A percentile compares a stretch with the other conserved stretches of the same genome.
These are phyloP conservation scores for Aleurites moluccanus DNA, from an alignment of 441 rosid genomes.

Conservation along the genomic window DNA sequence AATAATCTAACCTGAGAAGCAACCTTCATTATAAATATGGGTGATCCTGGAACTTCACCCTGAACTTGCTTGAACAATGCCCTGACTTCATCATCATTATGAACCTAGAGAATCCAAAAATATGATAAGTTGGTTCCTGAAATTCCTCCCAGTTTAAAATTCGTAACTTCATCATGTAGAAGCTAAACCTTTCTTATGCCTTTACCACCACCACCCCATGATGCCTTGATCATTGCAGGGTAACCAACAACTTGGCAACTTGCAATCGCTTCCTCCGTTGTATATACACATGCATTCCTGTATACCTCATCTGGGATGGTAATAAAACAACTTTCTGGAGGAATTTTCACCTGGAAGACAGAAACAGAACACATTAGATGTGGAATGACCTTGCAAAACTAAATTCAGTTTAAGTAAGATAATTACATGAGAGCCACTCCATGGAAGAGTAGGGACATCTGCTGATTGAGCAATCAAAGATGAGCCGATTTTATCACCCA, in stretches of 20 bases:
- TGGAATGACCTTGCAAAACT: conserved; percentile 18
- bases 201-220: conserved; percentile 99
- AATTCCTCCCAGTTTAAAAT: conserved; percentile 12
- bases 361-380: conserved; percentile 26
- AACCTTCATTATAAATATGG: conserved; percentile 99
- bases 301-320: conserved; percentile 89
- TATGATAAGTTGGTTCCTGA: conserved; percentile 9
- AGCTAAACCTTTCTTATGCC: conserved; percentile 95
- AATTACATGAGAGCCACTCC: conserved; percentile 99
- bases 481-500: conserved; percentile 99
- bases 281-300: conserved; percentile 92
- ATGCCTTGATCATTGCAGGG: conserved; percentile 99
- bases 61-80: conserved; percentile 99
- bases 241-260: conserved; percentile 99
- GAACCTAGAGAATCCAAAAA: conserved; percentile 57
- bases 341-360: conserved; percentile 74
- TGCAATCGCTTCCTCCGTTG: conserved; percentile 97
- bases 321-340: conserved; percentile 72
- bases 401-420: conserved; percentile 16
- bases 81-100: conserved; percentile 96
- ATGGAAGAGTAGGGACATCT: conserved; percentile 96
- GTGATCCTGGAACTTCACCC: conserved; percentile 99
- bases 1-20: conserved; percentile 90
- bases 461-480: conserved; percentile 99
- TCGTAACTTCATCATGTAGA: conserved; percentile 14